Percentiles rank a stretch among this genome's conserved stretches.
phyloP scores from a whole-genome alignment of 2,329 filamentous ascomycete species.

The Hypoxylon sp. region DNA sequence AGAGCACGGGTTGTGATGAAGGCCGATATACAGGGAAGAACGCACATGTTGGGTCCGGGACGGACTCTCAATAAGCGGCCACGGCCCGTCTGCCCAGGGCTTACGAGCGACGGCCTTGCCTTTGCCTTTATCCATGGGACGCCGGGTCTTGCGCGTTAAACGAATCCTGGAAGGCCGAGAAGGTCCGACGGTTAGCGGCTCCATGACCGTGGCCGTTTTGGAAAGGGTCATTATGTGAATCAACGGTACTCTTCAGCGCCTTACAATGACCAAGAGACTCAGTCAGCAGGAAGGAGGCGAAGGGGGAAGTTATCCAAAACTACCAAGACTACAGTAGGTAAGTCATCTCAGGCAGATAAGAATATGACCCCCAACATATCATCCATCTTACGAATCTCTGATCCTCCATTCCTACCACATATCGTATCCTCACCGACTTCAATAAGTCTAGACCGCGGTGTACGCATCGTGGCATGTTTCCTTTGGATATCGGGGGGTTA shows the following conservation, averaged over 20 bases:
- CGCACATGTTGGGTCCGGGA: conserved; percentile 40
- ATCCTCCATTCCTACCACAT: neutral
- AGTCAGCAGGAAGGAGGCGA: neutral
- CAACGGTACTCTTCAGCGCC: neutral
- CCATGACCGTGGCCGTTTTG: neutral
- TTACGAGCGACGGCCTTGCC: conserved; percentile 24
- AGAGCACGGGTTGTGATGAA: neutral
- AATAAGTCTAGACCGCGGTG: neutral
- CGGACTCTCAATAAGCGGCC: conserved; percentile 49
- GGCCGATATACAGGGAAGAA: neutral
- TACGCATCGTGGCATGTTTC: neutral
- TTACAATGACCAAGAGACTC: neutral
- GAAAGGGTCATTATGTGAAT: conserved; percentile 19
- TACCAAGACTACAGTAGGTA: neutral
- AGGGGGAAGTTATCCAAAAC: neutral
- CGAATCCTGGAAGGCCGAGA: conserved; percentile 1
- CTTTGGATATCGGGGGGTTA: neutral
- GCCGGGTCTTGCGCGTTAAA: neutral
- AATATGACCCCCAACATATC: neutral
- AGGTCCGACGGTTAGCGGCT: neutral
- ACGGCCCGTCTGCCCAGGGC: conserved; percentile 51
- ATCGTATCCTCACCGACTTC: neutral
- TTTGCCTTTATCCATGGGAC: conserved; percentile 13
- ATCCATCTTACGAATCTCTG: conserved; percentile 1
- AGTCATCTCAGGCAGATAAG: neutral